Percentiles rank a stretch among this genome's conserved stretches.
Conservation (phyloP, 75 land plant genomes). For the Picea sitchensis region DNA sequence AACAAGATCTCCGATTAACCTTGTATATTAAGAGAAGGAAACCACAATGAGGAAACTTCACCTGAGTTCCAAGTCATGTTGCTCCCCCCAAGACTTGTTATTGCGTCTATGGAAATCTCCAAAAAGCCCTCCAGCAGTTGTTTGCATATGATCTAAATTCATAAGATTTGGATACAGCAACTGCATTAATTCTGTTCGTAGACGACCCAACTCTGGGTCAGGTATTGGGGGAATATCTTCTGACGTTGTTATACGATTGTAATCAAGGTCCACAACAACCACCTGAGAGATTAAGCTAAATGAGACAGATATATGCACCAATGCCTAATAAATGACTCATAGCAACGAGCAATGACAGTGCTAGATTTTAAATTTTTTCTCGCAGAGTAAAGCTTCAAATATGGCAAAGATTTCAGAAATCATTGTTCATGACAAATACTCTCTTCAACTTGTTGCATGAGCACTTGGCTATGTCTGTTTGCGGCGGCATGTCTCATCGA, state of each 20-base stretch:
- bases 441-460: neutral
- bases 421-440: too few relatives aligned
- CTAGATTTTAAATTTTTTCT: neutral
- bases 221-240: constrained; percentile 86
- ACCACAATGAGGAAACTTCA: constrained; percentile 24
- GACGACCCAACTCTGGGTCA: constrained; percentile 62
- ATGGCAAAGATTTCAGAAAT: neutral
- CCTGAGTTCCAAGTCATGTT: constrained; percentile 90
- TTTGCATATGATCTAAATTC: constrained; percentile 62
- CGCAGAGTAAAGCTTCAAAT: neutral
- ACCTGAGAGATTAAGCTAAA: constrained; percentile 49
- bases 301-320: neutral
- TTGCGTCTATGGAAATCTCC: constrained; percentile 34
- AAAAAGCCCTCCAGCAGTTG: constrained; percentile 18
- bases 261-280: constrained; percentile 89
- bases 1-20: neutral
- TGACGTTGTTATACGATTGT: constrained; percentile 54
- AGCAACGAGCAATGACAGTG: neutral
- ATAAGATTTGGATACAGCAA: constrained; percentile 82
- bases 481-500: neutral
- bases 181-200: constrained; percentile 66
- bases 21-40: neutral
- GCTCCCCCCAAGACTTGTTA: constrained; percentile 74
- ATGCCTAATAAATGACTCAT: neutral
- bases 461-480: neutral